A percentile compares a stretch with the other conserved stretches of the same genome.
phyloP scores from a whole-genome alignment of 169 alveolate genomes.

The Ichthyophthirius multifiliis region DNA sequence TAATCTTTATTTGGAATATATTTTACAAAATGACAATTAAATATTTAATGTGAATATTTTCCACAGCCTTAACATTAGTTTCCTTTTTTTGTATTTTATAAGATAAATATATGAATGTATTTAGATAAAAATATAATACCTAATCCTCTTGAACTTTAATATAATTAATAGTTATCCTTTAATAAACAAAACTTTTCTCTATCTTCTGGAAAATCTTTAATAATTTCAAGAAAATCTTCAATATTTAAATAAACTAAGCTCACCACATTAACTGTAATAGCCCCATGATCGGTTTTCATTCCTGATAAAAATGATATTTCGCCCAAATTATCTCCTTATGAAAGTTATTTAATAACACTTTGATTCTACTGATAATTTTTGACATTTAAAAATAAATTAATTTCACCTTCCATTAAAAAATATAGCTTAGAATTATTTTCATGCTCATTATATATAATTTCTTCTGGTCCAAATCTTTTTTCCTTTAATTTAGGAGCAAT shows the following conservation, averaged over 20 bases:
- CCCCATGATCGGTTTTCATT: background rate
- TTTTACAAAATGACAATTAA: background rate
- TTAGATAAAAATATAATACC: background rate
- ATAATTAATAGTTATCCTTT: background rate
- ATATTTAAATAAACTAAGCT: background rate
- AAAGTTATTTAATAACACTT: background rate
- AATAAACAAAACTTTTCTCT: background rate
- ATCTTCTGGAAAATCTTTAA: background rate
- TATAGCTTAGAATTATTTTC: background rate
- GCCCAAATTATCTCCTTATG: background rate
- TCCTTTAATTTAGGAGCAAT: background rate
- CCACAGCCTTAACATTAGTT: background rate
- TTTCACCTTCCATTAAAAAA: background rate
- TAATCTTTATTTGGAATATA: constrained; percentile 7
- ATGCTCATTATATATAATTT: background rate
- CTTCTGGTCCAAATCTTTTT: constrained; percentile 23
- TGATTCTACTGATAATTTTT: background rate
- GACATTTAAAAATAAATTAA: background rate
- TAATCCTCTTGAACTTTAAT: background rate
- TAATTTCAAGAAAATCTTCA: background rate
- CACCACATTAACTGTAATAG: background rate
- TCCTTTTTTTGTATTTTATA: background rate
- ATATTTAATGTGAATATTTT: background rate
- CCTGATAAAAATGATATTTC: background rate
- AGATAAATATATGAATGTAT: background rate